Evolutionary conservation across 257 asterid species (phyloP).

Genomic region (Oldenlandia corymbosa): DNA sequence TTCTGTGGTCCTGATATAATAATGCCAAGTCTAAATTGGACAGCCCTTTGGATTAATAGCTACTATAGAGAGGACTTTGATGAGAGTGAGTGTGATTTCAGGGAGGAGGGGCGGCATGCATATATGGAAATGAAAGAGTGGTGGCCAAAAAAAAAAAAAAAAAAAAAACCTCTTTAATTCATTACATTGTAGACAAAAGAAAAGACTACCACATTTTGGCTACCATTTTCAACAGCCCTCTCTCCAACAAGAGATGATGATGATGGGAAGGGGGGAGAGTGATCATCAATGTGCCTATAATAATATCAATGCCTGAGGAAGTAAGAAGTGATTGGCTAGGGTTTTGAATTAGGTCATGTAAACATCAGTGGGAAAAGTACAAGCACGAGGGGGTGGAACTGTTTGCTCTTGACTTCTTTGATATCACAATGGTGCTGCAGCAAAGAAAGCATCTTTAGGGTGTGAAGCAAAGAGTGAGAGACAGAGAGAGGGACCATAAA

Average conservation of each 20-base stretch:
- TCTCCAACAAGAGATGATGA: constrained; percentile 1
- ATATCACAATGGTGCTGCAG: background rate
- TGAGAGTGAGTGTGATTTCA: constrained; percentile 10
- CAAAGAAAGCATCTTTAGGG: background rate
- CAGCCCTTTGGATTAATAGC: constrained; percentile 7
- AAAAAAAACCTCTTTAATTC: constrained; percentile 8
- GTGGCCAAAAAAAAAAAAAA: constrained; percentile 3
- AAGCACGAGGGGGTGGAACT: constrained; percentile 4
- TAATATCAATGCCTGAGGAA: background rate
- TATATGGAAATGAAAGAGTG: constrained; percentile 31
- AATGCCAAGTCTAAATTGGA: constrained; percentile 24
- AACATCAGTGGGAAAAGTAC: constrained; percentile 11
- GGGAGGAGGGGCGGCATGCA: constrained; percentile 42
- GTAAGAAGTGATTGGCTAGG: constrained; percentile 21
- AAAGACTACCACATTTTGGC: background rate
- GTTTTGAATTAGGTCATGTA: constrained; percentile 17
- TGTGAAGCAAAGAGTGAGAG: background rate
- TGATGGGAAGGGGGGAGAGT: no score
- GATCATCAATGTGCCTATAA: no score
- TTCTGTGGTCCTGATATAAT: constrained; percentile 37
- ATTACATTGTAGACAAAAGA: constrained; percentile 19
- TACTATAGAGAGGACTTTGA: constrained; percentile 8
- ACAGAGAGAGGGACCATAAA: background rate
- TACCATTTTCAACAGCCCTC: constrained; percentile 19
- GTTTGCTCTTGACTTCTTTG: constrained; percentile 7